These are phyloP conservation scores for Blumeria hordei DNA, from an alignment of 2,329 filamentous ascomycete genomes.

Conservation along the genomic window DNA sequence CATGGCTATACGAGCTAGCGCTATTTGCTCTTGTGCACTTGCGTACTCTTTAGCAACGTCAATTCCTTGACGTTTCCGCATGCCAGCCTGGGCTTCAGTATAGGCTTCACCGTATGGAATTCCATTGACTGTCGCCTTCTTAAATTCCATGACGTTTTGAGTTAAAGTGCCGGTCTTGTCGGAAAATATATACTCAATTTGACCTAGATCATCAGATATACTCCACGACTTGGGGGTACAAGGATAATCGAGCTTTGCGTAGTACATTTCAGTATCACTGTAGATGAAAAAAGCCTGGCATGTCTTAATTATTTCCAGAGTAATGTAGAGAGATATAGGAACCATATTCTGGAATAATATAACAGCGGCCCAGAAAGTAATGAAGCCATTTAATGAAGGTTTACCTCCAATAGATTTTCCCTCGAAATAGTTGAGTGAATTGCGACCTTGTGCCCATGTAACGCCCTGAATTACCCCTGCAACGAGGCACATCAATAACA, in stretches of 20 bases:
- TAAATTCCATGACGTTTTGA: constrained; percentile 97
- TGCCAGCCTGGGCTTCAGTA: constrained; percentile 85
- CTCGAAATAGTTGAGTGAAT: constrained; percentile 63
- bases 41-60: constrained; percentile 63
- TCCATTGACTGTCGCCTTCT: constrained; percentile 94
- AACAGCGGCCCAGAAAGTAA: constrained; percentile 87
- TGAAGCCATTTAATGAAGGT: constrained; percentile 62
- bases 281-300: constrained; percentile 94
- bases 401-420: constrained; percentile 58
- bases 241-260: constrained; percentile 77
- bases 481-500: constrained; percentile 73
- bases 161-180: constrained; percentile 82
- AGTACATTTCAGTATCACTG: constrained; percentile 91
- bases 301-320: constrained; percentile 82
- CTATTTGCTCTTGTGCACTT: constrained; percentile 53
- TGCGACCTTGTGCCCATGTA: constrained; percentile 50
- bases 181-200: constrained; percentile 98
- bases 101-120: constrained; percentile 91
- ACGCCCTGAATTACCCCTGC: constrained; percentile 67
- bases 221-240: constrained; percentile 98
- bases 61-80: constrained; percentile 77
- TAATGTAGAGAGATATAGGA: constrained; percentile 93
- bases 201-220: constrained; percentile 89
- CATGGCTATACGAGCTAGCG: constrained; percentile 48
- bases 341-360: constrained; percentile 98